Conservation (phyloP, 768 basidiomycete species). For the Boletales sp. region DNA sequence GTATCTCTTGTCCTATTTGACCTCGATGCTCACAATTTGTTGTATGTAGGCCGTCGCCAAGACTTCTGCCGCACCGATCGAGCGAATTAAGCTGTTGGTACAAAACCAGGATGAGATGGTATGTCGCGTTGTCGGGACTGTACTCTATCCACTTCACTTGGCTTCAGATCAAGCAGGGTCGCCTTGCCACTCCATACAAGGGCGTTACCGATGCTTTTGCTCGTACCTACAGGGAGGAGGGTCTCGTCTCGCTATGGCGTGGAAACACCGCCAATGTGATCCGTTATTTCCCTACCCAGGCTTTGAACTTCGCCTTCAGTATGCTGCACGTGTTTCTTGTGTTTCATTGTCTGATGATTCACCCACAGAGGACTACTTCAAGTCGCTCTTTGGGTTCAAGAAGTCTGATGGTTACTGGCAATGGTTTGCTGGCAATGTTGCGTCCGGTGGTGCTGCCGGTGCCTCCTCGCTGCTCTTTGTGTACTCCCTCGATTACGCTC, state of each 20-base stretch:
- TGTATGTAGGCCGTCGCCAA: conserved; percentile 91
- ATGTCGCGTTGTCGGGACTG: conserved; percentile 9
- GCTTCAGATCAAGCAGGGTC: conserved; percentile 95
- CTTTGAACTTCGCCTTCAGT: conserved; percentile 99
- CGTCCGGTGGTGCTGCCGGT: conserved; percentile 99
- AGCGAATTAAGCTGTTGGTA: conserved; percentile 98
- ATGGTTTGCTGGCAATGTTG: conserved; percentile 98
- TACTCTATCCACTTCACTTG: conserved; percentile 5
- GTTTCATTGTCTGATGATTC: conserved; percentile 2
- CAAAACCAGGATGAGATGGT: conserved; percentile 99
- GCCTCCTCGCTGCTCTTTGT: conserved; percentile 98
- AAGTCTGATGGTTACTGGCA: conserved; percentile 96
- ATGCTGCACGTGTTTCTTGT: conserved; percentile 26
- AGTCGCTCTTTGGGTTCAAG: conserved; percentile 98
- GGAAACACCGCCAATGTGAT: conserved; percentile 99
- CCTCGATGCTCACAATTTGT: conserved; percentile 17
- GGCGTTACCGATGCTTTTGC: conserved; percentile 88
- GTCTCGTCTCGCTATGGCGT: conserved; percentile 93
- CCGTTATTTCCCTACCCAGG: conserved; percentile 99
- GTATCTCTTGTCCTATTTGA: conserved; percentile 24
- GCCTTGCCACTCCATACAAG: conserved; percentile 95
- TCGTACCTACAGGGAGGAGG: conserved; percentile 94
- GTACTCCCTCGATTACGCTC: conserved; percentile 99
- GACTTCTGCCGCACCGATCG: conserved; percentile 98
- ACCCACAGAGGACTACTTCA: conserved; percentile 86